A percentile compares a stretch with the other conserved stretches of the same genome.
Conservation (phyloP, 2,329 filamentous ascomycete genomes). For the Curvularia verruculosa region DNA sequence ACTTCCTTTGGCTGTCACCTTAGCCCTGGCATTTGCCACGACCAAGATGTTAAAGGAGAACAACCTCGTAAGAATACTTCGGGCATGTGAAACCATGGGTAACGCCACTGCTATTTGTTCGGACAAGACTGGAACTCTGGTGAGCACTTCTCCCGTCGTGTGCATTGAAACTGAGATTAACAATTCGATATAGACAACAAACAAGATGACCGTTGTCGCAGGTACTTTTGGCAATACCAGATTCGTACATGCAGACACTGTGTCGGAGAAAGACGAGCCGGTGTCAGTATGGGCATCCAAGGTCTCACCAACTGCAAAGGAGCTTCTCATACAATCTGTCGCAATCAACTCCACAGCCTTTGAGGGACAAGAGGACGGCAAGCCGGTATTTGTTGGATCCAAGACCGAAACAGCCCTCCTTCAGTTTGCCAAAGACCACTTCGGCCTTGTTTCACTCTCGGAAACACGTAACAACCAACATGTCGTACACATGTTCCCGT, state of each 20-base stretch:
- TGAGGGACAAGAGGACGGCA: slow-evolving; percentile 51
- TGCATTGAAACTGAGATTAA: not conserved
- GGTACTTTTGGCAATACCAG: slow-evolving; percentile 47
- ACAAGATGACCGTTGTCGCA: slow-evolving; percentile 52
- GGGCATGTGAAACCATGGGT: slow-evolving; percentile 47
- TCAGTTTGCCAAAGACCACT: slow-evolving; percentile 57
- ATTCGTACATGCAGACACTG: slow-evolving; percentile 60
- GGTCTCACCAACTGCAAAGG: slow-evolving; percentile 47
- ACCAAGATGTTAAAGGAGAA: slow-evolving; percentile 46
- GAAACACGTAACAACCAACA: slow-evolving; percentile 56
- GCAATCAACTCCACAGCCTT: slow-evolving; percentile 61
- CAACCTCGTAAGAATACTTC: slow-evolving; percentile 42
- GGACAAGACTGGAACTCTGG: slow-evolving; percentile 45
- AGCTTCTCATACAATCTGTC: slow-evolving; percentile 38
- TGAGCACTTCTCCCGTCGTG: not conserved
- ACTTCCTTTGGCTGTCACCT: slow-evolving; percentile 44
- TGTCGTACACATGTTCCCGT: slow-evolving; percentile 60
- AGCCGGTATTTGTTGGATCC: slow-evolving; percentile 60
- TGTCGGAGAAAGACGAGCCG: slow-evolving; percentile 47
- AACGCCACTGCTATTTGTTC: slow-evolving; percentile 47
- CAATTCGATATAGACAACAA: slow-evolving; percentile 36
- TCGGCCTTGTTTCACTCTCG: slow-evolving; percentile 58
- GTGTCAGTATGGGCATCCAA: slow-evolving; percentile 53
- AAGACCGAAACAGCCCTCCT: slow-evolving; percentile 64
- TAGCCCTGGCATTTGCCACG: slow-evolving; percentile 47